Conservation (phyloP, 148 eudicot species). For the Amaranthus hypochondriacus region DNA sequence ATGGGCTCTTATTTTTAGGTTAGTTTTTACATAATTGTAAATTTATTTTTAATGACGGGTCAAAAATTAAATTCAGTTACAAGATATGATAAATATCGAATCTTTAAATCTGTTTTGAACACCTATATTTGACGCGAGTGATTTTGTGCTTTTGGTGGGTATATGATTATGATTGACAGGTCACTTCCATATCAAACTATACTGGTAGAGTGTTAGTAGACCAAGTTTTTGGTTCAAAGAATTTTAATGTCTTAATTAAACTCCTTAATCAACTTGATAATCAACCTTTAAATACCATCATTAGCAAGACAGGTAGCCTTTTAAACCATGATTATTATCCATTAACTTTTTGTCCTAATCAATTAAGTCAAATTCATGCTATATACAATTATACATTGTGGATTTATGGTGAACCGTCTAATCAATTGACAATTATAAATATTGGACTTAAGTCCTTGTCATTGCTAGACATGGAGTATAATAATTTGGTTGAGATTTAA, state of each 20-base stretch:
- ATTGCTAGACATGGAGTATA: neutral
- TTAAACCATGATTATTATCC: conserved; percentile 12
- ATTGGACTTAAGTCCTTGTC: conserved; percentile 12
- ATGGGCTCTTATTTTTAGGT: too few species aligned
- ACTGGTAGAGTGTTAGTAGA: neutral
- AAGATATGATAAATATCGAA: too few species aligned
- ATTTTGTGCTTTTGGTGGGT: conserved; percentile 10
- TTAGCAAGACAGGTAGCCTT: conserved; percentile 7
- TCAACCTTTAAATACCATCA: conserved; percentile 18
- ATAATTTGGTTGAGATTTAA: too few species aligned
- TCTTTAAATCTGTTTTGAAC: too few species aligned
- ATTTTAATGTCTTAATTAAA: neutral
- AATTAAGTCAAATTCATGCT: neutral
- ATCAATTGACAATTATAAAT: neutral
- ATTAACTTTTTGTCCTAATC: conserved; percentile 7
- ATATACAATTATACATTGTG: neutral
- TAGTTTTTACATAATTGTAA: too few species aligned
- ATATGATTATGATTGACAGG: conserved; percentile 9
- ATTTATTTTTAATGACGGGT: too few species aligned
- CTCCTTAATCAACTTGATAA: neutral
- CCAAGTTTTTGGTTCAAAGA: neutral
- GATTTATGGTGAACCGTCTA: neutral
- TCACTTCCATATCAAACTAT: conserved; percentile 6
- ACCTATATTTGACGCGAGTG: neutral
- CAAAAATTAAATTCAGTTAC: too few species aligned